These are phyloP conservation scores for Backusella psychrophila DNA, from an alignment of 192 early-diverging fungal species.

Conservation along the genomic window DNA sequence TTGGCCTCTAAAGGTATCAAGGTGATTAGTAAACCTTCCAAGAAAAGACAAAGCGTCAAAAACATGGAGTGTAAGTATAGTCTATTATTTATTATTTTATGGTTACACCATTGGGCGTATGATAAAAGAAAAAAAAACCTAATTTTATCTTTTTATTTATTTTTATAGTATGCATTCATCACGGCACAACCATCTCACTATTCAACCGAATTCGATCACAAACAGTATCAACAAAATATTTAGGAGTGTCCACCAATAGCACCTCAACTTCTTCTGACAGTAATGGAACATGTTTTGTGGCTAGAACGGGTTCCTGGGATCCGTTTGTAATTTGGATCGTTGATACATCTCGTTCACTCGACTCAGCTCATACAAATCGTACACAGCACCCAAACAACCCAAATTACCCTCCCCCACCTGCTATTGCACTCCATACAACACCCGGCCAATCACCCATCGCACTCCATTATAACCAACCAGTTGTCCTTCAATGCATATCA, in stretches of 20 bases:
- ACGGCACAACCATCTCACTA: slow-evolving; percentile 80
- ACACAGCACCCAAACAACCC: slow-evolving; percentile 32
- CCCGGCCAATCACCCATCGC: slow-evolving; percentile 55
- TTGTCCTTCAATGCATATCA: slow-evolving; percentile 84
- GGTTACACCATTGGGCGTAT: background rate
- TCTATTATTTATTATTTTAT: background rate
- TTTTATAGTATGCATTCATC: slow-evolving; percentile 67
- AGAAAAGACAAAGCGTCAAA: slow-evolving; percentile 83
- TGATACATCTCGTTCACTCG: slow-evolving; percentile 54
- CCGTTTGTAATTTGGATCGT: slow-evolving; percentile 86
- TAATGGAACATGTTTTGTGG: slow-evolving; percentile 67
- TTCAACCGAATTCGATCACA: slow-evolving; percentile 91
- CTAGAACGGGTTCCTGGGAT: slow-evolving; percentile 76
- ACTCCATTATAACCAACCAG: slow-evolving; percentile 82
- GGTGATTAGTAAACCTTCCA: slow-evolving; percentile 89
- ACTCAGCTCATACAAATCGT: slow-evolving; percentile 20
- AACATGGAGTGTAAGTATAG: slow-evolving; percentile 57
- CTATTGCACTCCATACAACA: slow-evolving; percentile 59
- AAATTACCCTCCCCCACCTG: slow-evolving; percentile 17
- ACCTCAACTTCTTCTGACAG: slow-evolving; percentile 1
- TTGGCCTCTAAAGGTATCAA: slow-evolving; percentile 79
- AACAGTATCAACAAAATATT: slow-evolving; percentile 88
- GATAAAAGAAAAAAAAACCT: slow-evolving; percentile 6
- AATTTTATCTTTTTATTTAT: background rate
- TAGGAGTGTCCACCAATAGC: slow-evolving; percentile 55